These are phyloP conservation scores for Hawksworthiomyces lignivorus DNA, from an alignment of 2,329 filamentous ascomycete genomes.

Conservation along the genomic window DNA sequence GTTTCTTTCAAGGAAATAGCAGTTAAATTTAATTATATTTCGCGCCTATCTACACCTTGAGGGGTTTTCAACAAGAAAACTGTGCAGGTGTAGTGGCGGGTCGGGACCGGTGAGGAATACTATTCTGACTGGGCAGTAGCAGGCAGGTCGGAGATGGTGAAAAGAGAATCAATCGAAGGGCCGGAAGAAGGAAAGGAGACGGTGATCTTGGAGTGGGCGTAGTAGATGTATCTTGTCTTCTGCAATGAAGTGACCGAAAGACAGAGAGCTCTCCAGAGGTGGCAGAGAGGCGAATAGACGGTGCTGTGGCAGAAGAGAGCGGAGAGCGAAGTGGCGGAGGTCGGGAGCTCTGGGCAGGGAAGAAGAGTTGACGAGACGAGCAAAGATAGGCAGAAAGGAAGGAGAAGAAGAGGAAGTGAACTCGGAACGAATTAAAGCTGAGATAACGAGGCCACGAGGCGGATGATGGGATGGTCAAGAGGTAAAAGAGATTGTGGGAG, in stretches of 20 bases:
- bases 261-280: background rate
- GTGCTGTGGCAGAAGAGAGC: background rate
- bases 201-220: background rate
- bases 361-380: background rate
- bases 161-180: constrained; percentile 22
- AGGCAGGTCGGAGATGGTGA: constrained; percentile 17
- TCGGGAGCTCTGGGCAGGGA: background rate
- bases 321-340: background rate
- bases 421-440: no score
- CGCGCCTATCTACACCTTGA: constrained; percentile 71
- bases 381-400: constrained; percentile 4
- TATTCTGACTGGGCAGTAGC: constrained; percentile 16
- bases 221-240: background rate
- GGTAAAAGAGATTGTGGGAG: background rate
- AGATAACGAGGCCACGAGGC: no score
- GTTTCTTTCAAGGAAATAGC: constrained; percentile 22
- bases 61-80: constrained; percentile 80
- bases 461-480: no score
- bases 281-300: no score
- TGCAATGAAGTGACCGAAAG: background rate
- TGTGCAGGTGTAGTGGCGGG: constrained; percentile 69
- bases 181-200: constrained; percentile 3
- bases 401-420: background rate
- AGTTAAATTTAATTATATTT: constrained; percentile 28
- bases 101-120: constrained; percentile 22